Conservation (phyloP, 1,139 yeast genomes). For the Suhomyces panamericanus region DNA sequence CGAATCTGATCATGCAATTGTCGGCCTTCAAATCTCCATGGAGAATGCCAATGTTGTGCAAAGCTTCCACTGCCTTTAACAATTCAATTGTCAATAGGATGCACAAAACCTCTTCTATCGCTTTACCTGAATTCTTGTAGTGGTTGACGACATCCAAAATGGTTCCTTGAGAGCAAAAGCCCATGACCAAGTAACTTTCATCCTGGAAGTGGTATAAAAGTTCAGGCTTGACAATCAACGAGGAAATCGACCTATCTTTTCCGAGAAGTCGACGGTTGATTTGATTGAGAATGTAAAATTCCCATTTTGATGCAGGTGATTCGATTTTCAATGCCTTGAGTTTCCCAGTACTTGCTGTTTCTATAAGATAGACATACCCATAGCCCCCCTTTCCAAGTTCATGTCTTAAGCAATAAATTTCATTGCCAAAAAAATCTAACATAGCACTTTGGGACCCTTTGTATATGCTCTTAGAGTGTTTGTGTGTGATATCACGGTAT, state of each 20-base stretch:
- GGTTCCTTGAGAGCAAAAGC: constrained; percentile 74
- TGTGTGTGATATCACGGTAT: constrained; percentile 37
- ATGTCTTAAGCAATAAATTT: constrained; percentile 55
- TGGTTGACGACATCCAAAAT: constrained; percentile 68
- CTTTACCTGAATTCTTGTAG: constrained; percentile 29
- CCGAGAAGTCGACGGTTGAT: constrained; percentile 42
- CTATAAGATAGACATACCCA: constrained; percentile 77
- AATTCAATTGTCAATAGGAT: constrained; percentile 67
- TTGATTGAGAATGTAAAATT: constrained; percentile 67
- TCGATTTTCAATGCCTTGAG: constrained; percentile 74
- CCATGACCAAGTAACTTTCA: constrained; percentile 72
- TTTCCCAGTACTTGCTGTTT: constrained; percentile 53
- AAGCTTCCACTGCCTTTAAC: constrained; percentile 55
- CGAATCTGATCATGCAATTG: constrained; percentile 74
- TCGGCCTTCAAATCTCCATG: constrained; percentile 90
- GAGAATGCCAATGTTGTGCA: constrained; percentile 66
- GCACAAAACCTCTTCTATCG: constrained; percentile 61
- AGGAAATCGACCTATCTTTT: constrained; percentile 12
- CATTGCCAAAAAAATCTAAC: constrained; percentile 52
- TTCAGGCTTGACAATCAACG: constrained; percentile 50
- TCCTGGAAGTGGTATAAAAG: constrained; percentile 61
- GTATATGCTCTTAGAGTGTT: constrained; percentile 31
- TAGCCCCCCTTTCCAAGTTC: constrained; percentile 80
- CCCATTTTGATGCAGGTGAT: constrained; percentile 76
- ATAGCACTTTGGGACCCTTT: constrained; percentile 44